Conservation (phyloP, 495 filamentous ascomycete species). For the Margaritispora aquatica region DNA sequence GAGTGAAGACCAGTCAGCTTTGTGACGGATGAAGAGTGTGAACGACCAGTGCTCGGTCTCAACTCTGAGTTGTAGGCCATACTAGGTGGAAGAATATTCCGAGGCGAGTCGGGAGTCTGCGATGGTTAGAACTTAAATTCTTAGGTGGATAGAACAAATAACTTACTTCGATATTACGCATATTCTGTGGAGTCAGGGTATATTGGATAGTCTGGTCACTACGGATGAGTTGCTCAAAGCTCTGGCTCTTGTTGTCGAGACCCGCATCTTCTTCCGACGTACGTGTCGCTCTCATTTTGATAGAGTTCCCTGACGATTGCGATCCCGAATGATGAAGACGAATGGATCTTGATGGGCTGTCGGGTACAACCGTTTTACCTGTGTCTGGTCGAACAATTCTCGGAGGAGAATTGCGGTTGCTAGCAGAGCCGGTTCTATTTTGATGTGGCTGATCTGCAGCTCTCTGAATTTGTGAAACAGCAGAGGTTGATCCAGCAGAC, state of each 20-base stretch:
- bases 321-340: slow-evolving; percentile 30
- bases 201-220: slow-evolving; percentile 90
- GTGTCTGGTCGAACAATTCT: slow-evolving; percentile 10
- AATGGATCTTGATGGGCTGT: slow-evolving; percentile 1
- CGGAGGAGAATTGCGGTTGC: slow-evolving; percentile 15
- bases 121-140: slow-evolving; percentile 9
- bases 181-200: slow-evolving; percentile 82
- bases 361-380: background rate
- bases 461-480: background rate
- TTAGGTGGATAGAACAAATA: background rate
- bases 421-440: slow-evolving; percentile 1
- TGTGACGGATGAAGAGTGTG: slow-evolving; percentile 30
- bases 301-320: slow-evolving; percentile 33
- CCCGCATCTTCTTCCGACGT: slow-evolving; percentile 39
- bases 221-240: slow-evolving; percentile 83
- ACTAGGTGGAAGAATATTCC: slow-evolving; percentile 3
- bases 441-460: background rate
- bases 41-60: slow-evolving; percentile 17
- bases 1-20: slow-evolving; percentile 33
- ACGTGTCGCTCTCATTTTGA: slow-evolving; percentile 39
- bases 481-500: slow-evolving; percentile 11
- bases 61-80: slow-evolving; percentile 1
- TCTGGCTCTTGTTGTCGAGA: slow-evolving; percentile 35
- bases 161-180: slow-evolving; percentile 68
- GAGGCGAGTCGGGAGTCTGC: slow-evolving; percentile 17